Evolutionary conservation across 202 grass and related monocot genomes (phyloP).

Genomic region (Carex arenaria): DNA sequence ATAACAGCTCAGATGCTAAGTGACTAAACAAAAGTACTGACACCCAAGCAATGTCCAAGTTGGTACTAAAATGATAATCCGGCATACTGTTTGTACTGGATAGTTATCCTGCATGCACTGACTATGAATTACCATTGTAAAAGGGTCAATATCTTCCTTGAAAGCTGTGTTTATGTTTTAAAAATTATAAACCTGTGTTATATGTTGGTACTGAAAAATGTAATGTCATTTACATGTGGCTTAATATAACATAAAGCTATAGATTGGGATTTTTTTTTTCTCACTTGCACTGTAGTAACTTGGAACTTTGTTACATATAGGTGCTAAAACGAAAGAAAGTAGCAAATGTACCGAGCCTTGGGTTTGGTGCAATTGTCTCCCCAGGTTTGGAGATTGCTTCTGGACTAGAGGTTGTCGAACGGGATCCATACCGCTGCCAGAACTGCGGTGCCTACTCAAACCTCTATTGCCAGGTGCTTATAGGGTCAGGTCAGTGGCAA

Average conservation of each 20-base stretch:
- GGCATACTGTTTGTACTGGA: background rate
- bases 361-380: slow-evolving; percentile 84
- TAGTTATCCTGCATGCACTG: background rate
- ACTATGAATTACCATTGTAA: background rate
- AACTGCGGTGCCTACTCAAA: slow-evolving; percentile 82
- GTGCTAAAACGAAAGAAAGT: slow-evolving; percentile 86
- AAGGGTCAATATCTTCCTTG: background rate
- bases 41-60: background rate
- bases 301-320: slow-evolving; percentile 32
- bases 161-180: background rate
- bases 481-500: slow-evolving; percentile 80
- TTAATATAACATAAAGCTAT: background rate
- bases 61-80: background rate
- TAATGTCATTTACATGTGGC: background rate
- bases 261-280: background rate
- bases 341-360: slow-evolving; percentile 75
- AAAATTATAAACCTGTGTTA: background rate
- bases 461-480: slow-evolving; percentile 64
- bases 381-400: slow-evolving; percentile 62
- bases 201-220: background rate
- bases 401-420: slow-evolving; percentile 62
- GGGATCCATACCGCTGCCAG: slow-evolving; percentile 54
- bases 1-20: background rate
- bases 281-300: background rate
- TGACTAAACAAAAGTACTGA: background rate